Evolutionary conservation across 192 early-diverging fungal species (phyloP).

Genomic region (Coemansia sp.): DNA sequence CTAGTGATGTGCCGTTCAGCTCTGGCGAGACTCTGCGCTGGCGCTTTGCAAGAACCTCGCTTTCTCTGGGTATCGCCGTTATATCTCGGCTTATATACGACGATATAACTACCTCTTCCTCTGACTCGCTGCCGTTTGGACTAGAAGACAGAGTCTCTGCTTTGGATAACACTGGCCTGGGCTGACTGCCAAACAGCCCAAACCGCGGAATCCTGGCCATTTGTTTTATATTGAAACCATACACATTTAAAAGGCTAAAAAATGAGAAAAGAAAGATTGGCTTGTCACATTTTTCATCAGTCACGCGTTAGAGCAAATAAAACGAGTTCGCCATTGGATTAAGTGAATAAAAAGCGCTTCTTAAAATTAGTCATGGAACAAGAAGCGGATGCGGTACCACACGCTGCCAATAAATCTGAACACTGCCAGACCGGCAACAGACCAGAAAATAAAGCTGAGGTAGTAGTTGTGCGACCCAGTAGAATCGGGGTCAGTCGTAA

Average conservation of each 20-base stretch:
- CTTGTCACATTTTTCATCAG: background rate
- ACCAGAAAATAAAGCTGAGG: constrained; percentile 84
- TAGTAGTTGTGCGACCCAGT: constrained; percentile 71
- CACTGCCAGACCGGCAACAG: constrained; percentile 67
- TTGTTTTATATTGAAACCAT: background rate
- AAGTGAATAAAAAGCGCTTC: background rate
- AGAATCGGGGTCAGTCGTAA: constrained; percentile 19
- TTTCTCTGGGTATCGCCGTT: background rate
- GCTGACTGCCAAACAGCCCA: constrained; percentile 10
- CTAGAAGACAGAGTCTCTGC: background rate
- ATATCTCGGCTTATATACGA: background rate
- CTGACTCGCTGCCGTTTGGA: background rate
- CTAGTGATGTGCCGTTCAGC: background rate
- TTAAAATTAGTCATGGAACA: constrained; percentile 37
- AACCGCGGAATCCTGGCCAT: constrained; percentile 19
- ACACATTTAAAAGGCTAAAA: background rate
- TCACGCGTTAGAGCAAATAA: background rate
- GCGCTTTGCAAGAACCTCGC: background rate
- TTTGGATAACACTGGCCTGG: background rate
- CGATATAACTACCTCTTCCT: background rate
- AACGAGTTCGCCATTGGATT: background rate
- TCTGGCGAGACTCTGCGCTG: background rate
- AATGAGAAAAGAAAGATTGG: background rate
- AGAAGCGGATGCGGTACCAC: constrained; percentile 67
- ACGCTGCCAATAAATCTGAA: constrained; percentile 76